Percentiles rank a stretch among this genome's conserved stretches.
Evolutionary conservation across 768 basidiomycete species (phyloP).

Genomic region (Auricularia cornea): DNA sequence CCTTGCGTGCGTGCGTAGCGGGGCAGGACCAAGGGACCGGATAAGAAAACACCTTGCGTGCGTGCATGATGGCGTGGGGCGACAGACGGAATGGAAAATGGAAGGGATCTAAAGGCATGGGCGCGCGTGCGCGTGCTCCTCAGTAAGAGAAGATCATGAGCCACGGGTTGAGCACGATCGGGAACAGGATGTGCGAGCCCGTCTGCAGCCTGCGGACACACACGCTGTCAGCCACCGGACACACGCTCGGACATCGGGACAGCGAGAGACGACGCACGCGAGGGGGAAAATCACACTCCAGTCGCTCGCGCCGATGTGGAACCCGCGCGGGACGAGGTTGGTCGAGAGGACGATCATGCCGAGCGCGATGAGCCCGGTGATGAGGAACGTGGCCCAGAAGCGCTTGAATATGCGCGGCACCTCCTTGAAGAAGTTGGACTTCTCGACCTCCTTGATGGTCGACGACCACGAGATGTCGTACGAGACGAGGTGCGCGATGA

Average conservation of each 20-base stretch:
- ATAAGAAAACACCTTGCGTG: too few relatives aligned
- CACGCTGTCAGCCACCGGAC: not conserved
- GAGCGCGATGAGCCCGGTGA: conserved; percentile 43
- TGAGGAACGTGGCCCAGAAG: conserved; percentile 59
- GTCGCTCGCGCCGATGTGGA: conserved; percentile 47
- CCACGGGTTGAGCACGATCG: conserved; percentile 81
- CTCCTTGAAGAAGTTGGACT: conserved; percentile 86
- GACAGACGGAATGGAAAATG: too few relatives aligned
- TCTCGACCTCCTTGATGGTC: conserved; percentile 79
- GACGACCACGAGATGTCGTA: conserved; percentile 44
- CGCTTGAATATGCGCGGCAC: conserved; percentile 76
- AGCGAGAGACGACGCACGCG: conserved; percentile 46
- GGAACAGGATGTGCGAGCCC: conserved; percentile 58
- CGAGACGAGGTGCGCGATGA: conserved; percentile 44
- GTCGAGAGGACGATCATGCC: conserved; percentile 50
- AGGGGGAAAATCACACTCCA: conserved; percentile 63
- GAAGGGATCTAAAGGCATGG: too few relatives aligned
- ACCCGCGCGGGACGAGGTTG: conserved; percentile 50
- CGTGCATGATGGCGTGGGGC: too few relatives aligned
- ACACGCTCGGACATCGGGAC: too few relatives aligned
- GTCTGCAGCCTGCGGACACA: not conserved
- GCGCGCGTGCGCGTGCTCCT: too few relatives aligned
- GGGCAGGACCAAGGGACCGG: too few relatives aligned
- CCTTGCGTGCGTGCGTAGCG: too few relatives aligned
- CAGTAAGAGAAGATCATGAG: conserved; percentile 73